Evolutionary conservation across 352 stramenopile genomes (phyloP), one percentile per base, ranked within the genome.

Genomic region (Globisporangium apiculatum): DNA sequence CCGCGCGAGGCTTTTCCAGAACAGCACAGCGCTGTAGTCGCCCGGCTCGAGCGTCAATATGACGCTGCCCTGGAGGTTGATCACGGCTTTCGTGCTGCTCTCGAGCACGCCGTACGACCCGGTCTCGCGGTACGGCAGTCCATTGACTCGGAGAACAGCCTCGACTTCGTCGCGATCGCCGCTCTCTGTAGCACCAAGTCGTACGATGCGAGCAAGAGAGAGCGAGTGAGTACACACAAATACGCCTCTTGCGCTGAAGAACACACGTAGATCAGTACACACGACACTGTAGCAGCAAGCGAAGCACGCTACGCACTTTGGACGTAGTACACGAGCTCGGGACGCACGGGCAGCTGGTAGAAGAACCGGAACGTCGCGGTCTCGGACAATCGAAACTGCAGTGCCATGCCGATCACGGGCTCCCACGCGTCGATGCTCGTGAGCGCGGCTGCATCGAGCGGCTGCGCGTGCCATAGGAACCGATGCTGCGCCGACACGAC

Each of bases 321-420:
- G 24, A 66, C 71, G 46, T 75, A 86, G 5, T 70, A 64, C 6
- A 90, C 55, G 51, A 81, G 57, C 53, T 86, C 65, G 0, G 83
- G 76, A 4, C 75, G 80, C 1, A 85, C 78, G 48, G 80, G 80
- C 1, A 92, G 61, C 53, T 90, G 79, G 57, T 90, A 92, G 50
- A 92, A 90, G 35, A 92, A 72, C 7, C 73, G 75, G 3, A 89
- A 64, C 5, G 71, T 73, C 15, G 71, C 64, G 2, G 61, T n/a
- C 48, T 88, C 75, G 0, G 70, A 66, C 1, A 90, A 50, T 0
- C 75, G 71, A 53, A 92, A 75, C 9, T 65, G 66, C 0, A 92
- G 31, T 3, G 53, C 24, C 78, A 90, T 92, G 9, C 78, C 79
- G 0, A 67, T 51, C 10, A 90, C 70, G 5, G 53, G 46, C 53